Conservation (phyloP, 768 basidiomycete genomes). For the Postia placenta region DNA sequence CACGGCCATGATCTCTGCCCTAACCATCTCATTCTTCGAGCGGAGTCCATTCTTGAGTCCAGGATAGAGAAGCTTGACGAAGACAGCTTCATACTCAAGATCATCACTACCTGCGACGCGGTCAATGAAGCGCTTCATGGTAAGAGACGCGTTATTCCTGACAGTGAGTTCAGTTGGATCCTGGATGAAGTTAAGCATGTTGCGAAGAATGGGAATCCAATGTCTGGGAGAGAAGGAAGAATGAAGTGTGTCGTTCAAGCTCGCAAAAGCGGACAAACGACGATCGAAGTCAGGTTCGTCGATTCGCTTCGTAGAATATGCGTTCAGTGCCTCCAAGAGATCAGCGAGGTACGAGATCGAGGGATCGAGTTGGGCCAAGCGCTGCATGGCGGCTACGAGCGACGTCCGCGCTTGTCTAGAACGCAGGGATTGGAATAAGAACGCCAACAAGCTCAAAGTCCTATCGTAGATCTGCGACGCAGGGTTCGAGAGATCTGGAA, state of each 20-base stretch:
- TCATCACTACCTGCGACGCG: constrained; percentile 37
- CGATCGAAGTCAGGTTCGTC: constrained; percentile 93
- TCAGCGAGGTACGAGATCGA: constrained; percentile 43
- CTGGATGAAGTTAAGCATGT: constrained; percentile 80
- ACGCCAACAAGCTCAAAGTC: constrained; percentile 62
- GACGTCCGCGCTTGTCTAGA: constrained; percentile 64
- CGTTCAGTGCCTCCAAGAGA: constrained; percentile 68
- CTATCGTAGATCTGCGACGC: constrained; percentile 39
- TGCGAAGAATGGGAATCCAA: constrained; percentile 83
- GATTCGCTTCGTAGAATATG: constrained; percentile 74
- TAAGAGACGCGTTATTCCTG: constrained; percentile 70
- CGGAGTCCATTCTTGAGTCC: constrained; percentile 75
- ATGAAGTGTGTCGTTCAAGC: constrained; percentile 64
- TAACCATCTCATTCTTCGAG: constrained; percentile 81
- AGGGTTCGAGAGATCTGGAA: constrained; percentile 51
- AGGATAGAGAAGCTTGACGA: constrained; percentile 65
- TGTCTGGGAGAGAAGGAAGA: constrained; percentile 36
- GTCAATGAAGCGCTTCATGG: constrained; percentile 76
- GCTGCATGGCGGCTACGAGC: constrained; percentile 60
- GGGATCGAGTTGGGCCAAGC: constrained; percentile 40
- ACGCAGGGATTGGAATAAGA: constrained; percentile 72
- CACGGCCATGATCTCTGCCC: constrained; percentile 76
- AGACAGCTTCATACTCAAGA: constrained; percentile 44
- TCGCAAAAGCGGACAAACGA: constrained; percentile 69
- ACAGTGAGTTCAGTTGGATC: constrained; percentile 86